These are phyloP conservation scores for Chenopodium album DNA, from an alignment of 148 eudicot species.

Conservation along the genomic window DNA sequence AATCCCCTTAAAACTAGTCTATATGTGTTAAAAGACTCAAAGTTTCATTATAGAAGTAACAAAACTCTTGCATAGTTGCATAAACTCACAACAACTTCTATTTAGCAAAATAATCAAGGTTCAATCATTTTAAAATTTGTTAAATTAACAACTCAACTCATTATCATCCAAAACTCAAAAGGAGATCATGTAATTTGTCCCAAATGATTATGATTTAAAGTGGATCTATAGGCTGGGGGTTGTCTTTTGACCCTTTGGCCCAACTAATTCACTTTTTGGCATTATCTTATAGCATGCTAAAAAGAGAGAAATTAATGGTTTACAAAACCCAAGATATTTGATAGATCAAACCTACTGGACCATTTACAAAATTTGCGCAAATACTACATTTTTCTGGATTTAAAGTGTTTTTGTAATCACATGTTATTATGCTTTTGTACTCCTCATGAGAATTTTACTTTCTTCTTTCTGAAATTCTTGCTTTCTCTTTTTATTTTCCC, in stretches of 20 bases:
- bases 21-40: no score
- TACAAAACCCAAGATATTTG: background rate
- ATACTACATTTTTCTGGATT: slow-evolving; percentile 7
- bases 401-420: slow-evolving; percentile 29
- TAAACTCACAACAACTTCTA: background rate
- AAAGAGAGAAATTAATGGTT: slow-evolving; percentile 5
- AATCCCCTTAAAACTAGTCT: no score
- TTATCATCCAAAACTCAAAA: background rate
- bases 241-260: slow-evolving; percentile 26
- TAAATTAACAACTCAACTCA: background rate
- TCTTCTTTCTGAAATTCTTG: background rate
- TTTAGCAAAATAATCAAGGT: background rate
- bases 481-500: background rate
- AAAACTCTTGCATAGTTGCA: no score
- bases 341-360: slow-evolving; percentile 3
- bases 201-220: slow-evolving; percentile 14
- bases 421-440: slow-evolving; percentile 12
- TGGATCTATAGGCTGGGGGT: slow-evolving; percentile 6
- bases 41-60: no score
- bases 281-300: slow-evolving; percentile 14
- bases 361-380: slow-evolving; percentile 10
- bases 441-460: background rate
- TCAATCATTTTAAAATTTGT: no score
- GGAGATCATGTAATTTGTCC: background rate
- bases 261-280: background rate